Conservation (phyloP, 192 early-diverging fungal species). For the Geosiphon pyriformis region DNA sequence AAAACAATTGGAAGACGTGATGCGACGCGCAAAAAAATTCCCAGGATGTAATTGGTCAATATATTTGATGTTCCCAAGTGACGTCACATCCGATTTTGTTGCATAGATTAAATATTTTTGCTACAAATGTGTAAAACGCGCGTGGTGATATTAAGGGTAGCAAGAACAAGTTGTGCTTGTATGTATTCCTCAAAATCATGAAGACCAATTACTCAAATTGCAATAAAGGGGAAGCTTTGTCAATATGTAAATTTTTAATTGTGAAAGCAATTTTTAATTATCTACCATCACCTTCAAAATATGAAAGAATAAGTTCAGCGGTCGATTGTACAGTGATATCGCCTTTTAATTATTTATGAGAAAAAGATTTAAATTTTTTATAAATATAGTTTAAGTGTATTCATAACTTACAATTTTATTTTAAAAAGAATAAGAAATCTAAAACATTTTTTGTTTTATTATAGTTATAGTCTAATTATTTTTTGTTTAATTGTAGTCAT, state of each 20-base stretch:
- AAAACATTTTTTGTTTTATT: no score
- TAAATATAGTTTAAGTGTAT: no score
- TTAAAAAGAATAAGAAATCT: no score
- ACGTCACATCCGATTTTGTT: no score
- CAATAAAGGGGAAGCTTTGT: background rate
- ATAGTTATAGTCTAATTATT: no score
- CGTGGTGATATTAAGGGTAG: slow-evolving; percentile 94
- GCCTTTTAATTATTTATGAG: slow-evolving; percentile 93
- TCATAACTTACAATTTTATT: no score
- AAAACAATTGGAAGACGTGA: no score
- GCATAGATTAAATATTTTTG: slow-evolving; percentile 99
- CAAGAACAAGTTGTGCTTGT: slow-evolving; percentile 92
- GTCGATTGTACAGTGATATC: slow-evolving; percentile 95
- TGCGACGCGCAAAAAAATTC: no score
- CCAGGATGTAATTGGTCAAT: no score
- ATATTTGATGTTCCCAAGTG: no score
- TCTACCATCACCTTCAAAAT: slow-evolving; percentile 85
- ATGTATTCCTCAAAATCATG: slow-evolving; percentile 99
- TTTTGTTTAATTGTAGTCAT: no score
- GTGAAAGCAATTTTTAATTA: background rate
- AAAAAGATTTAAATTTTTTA: no score
- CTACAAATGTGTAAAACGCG: slow-evolving; percentile 92
- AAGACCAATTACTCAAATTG: slow-evolving; percentile 77
- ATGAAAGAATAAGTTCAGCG: slow-evolving; percentile 82
- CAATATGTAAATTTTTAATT: background rate